Evolutionary conservation across 257 asterid species (phyloP), one percentile per base, ranked within the genome.

Genomic region (Coffea eugenioides): DNA sequence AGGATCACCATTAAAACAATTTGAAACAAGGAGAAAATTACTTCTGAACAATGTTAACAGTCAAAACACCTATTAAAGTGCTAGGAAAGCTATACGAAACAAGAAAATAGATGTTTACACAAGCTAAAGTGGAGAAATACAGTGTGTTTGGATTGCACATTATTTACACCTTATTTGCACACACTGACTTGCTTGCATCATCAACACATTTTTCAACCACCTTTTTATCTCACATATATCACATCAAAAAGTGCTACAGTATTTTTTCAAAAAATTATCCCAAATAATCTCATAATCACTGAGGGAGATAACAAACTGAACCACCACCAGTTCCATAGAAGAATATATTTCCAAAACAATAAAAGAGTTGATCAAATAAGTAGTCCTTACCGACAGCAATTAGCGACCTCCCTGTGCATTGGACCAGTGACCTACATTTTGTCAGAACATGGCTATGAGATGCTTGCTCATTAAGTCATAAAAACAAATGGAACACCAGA

Each of bases 351-450:
- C 16, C 4, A 43, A 65, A 52, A 25, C 12, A 8, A 20, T 21
- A 51, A 25, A 39, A 10, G 45, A 43, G 41, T 13, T 14, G 56
- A 79, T 69, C 25, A 80, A 36, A 66, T 71, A 69, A 66, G 64
- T 52, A 49, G 66, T 51, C 56, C 75, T 74, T 94, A 96, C 99
- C 99, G 96, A 87, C 99, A 96, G 87, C 99, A 96, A 82, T 91
- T 94, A 77, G 99, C 98, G 77, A 94, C 99, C 88, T 96, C 99
- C 86, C 97, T 91, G 85, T 94, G 99, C 97, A 96, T 91, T 59
- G 99, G 98, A 90, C 99, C 98, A 75, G 99, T 96, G 80, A 94
- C 99, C 97, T 96, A 91, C 89, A 88, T 69, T 46, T 79, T 27
- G 18, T 20, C 67, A 48, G 45, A 34, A 74, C 41, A 62, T 65